Percentiles rank a stretch among this genome's conserved stretches.
phyloP scores from a whole-genome alignment of 768 basidiomycete species.

The Mycena haematopus region DNA sequence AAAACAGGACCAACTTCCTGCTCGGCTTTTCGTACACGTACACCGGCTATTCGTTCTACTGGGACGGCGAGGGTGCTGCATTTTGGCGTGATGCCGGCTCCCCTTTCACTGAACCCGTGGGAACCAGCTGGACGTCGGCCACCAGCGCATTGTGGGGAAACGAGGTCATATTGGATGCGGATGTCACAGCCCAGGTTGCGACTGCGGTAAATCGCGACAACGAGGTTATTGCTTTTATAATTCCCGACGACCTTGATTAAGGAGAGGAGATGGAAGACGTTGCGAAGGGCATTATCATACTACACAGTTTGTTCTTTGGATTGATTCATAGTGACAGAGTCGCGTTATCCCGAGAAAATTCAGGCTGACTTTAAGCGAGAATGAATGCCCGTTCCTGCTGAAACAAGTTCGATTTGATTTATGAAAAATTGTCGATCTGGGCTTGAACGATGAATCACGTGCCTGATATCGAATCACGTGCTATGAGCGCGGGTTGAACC shows the following conservation, averaged over 20 bases:
- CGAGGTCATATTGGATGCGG: background rate
- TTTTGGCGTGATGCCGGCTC: constrained; percentile 8
- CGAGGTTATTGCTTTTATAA: constrained; percentile 4
- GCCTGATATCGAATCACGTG: no score
- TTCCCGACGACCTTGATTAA: constrained; percentile 9
- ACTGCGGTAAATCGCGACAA: constrained; percentile 2
- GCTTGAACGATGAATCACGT: no score
- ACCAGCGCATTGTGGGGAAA: constrained; percentile 15
- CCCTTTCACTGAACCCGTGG: constrained; percentile 8
- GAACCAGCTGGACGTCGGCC: constrained; percentile 19
- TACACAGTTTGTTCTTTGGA: no score
- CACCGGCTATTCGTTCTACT: constrained; percentile 17
- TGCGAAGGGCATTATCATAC: no score
- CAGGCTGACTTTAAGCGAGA: no score
- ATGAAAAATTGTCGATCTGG: no score
- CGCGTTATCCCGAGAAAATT: no score
- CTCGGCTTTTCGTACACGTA: constrained; percentile 16
- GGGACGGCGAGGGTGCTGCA: constrained; percentile 10
- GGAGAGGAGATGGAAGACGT: background rate
- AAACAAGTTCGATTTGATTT: no score
- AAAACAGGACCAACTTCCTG: constrained; percentile 9
- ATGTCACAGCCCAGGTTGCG: constrained; percentile 1
- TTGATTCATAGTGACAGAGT: no score
- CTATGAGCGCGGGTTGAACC: no score
- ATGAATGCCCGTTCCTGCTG: no score